Percentiles rank a stretch among this genome's conserved stretches.
These are phyloP conservation scores for Nicotiana obtusifolia DNA, from an alignment of 257 asterid species.

Conservation along the genomic window DNA sequence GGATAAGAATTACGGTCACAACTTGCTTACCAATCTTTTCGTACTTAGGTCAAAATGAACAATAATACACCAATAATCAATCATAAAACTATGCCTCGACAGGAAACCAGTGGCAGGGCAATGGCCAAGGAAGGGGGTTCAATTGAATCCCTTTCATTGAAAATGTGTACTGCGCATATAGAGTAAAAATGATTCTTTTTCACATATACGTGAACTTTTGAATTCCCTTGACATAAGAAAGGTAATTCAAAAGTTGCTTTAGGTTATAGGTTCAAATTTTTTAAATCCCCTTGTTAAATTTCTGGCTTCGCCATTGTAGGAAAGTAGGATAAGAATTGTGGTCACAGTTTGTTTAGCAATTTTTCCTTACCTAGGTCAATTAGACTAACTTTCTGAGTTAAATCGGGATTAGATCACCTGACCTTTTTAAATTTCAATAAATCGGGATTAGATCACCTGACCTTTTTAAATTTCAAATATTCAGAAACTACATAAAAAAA, in stretches of 20 bases:
- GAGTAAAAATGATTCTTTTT: no score
- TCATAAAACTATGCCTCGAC: neutral
- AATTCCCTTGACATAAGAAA: no score
- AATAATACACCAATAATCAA: neutral
- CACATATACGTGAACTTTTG: no score
- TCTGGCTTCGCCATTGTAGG: no score
- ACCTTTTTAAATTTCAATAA: neutral
- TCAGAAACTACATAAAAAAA: neutral
- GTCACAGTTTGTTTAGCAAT: neutral
- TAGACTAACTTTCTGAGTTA: neutral
- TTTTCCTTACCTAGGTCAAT: neutral
- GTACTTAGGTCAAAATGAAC: neutral
- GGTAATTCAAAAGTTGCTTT: no score
- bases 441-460: neutral
- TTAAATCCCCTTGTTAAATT: no score
- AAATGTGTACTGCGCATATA: no score
- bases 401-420: neutral
- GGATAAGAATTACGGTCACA: neutral
- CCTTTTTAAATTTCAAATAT: neutral
- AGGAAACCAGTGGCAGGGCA: no score
- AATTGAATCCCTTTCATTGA: no score
- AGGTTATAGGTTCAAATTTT: no score
- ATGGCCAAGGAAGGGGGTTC: no score
- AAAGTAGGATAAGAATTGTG: neutral
- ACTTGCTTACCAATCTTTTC: no score